Conservation (phyloP, 1,139 yeast genomes). For the Zhuliangozyma parablackwelliae region DNA sequence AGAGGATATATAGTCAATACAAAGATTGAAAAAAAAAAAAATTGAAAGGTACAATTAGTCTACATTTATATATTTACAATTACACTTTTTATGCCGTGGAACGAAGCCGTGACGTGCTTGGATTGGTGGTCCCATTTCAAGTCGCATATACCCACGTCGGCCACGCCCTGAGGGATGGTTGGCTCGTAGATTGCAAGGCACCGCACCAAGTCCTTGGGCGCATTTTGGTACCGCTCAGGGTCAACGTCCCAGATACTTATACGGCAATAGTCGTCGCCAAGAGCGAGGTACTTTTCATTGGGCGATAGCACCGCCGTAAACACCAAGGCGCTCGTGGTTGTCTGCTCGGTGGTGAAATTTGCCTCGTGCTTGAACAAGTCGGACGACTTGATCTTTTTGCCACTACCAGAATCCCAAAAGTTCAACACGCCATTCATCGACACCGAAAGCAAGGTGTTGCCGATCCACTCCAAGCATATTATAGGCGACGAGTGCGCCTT, state of each 20-base stretch:
- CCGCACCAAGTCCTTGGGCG: constrained; percentile 11
- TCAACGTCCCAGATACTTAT: constrained; percentile 50
- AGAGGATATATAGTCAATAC: no score
- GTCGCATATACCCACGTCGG: constrained; percentile 32
- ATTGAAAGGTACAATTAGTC: constrained; percentile 1
- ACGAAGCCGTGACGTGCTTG: constrained; percentile 32
- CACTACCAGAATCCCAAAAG: constrained; percentile 58
- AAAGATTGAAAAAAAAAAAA: no score
- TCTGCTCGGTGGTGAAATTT: constrained; percentile 15
- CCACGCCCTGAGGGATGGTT: constrained; percentile 7
- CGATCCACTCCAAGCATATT: constrained; percentile 51
- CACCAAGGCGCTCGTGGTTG: constrained; percentile 19
- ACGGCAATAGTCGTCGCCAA: constrained; percentile 62
- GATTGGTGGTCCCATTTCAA: constrained; percentile 40
- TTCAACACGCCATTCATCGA: constrained; percentile 72
- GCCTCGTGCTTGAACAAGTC: constrained; percentile 21
- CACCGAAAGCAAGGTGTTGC: constrained; percentile 25
- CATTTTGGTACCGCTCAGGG: constrained; percentile 7
- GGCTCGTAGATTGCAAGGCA: constrained; percentile 23
- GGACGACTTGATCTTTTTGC: constrained; percentile 23
- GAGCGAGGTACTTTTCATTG: constrained; percentile 44
- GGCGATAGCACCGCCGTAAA: constrained; percentile 52
- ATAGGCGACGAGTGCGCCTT: constrained; percentile 52
- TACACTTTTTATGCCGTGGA: constrained; percentile 41
- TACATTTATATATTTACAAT: constrained; percentile 16